Evolutionary conservation across 163 green algal genomes (phyloP).

Genomic region (Scenedesmus sp.): DNA sequence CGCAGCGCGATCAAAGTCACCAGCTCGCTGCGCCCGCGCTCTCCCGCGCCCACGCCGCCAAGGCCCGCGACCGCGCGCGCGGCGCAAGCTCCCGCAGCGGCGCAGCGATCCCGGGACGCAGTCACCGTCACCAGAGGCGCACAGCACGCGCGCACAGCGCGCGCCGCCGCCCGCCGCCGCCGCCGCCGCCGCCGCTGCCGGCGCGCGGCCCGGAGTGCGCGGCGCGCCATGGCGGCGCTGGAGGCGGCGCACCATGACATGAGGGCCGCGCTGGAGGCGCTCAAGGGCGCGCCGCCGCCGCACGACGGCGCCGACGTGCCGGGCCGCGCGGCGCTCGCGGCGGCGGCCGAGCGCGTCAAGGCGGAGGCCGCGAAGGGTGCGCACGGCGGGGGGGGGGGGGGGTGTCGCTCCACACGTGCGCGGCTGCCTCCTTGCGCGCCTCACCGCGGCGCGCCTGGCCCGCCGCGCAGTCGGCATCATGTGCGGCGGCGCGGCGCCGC

Average conservation of each 20-base stretch:
- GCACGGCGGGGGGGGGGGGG: not conserved
- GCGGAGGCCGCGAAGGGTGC: conserved; percentile 39
- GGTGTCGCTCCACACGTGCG: not conserved
- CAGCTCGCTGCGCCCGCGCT: no score
- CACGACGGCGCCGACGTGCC: not conserved
- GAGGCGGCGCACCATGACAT: conserved; percentile 16
- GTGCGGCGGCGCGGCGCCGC: conserved; percentile 10
- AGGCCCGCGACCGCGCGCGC: no score
- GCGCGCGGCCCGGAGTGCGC: no score
- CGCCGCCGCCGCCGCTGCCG: no score
- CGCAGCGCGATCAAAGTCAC: no score
- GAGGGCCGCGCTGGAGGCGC: conserved; percentile 31
- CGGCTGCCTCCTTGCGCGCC: not conserved
- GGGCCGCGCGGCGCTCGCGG: conserved; percentile 13
- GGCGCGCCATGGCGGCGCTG: not conserved
- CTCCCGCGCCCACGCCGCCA: no score
- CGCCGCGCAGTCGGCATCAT: conserved; percentile 41
- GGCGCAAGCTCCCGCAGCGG: no score
- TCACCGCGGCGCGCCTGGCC: not conserved
- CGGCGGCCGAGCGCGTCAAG: conserved; percentile 39
- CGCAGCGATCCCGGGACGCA: no score
- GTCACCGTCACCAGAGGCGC: no score
- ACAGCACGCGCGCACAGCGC: no score
- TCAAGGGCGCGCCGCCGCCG: not conserved
- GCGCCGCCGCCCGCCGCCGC: no score